These are phyloP conservation scores for Pichia scutulata DNA, from an alignment of 805 yeast species.

Conservation along the genomic window DNA sequence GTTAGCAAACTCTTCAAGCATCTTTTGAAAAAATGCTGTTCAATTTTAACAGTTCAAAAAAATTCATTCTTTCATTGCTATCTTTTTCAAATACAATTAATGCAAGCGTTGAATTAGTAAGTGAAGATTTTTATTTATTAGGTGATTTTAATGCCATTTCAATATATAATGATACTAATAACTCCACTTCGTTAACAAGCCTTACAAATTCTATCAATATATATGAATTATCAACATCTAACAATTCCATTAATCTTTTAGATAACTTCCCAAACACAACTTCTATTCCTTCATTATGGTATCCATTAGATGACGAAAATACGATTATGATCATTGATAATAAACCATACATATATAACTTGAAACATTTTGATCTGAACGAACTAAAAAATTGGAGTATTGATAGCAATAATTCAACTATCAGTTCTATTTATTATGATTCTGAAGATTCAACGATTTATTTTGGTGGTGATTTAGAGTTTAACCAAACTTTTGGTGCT, in stretches of 20 bases:
- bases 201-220: conserved; percentile 5
- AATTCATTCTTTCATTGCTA: not conserved
- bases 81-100: not conserved
- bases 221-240: conserved; percentile 16
- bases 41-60: not conserved
- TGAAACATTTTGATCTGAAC: not conserved
- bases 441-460: conserved; percentile 43
- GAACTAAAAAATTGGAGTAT: conserved; percentile 19
- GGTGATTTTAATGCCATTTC: conserved; percentile 23
- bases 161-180: conserved; percentile 8
- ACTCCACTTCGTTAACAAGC: conserved; percentile 9
- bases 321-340: conserved; percentile 19
- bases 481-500: conserved; percentile 44
- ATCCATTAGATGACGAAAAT: conserved; percentile 1
- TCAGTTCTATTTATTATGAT: conserved; percentile 43
- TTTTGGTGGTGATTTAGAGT: conserved; percentile 73
- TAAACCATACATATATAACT: conserved; percentile 18
- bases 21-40: not conserved
- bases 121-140: conserved; percentile 18
- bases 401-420: conserved; percentile 16
- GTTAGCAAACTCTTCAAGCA: not conserved
- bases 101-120: conserved; percentile 2
- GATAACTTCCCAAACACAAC: not conserved
- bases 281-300: conserved; percentile 8
- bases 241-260: conserved; percentile 9